phyloP scores from a whole-genome alignment of 1,284 basidiomycete genomes.

The Leccinum angustisporum region DNA sequence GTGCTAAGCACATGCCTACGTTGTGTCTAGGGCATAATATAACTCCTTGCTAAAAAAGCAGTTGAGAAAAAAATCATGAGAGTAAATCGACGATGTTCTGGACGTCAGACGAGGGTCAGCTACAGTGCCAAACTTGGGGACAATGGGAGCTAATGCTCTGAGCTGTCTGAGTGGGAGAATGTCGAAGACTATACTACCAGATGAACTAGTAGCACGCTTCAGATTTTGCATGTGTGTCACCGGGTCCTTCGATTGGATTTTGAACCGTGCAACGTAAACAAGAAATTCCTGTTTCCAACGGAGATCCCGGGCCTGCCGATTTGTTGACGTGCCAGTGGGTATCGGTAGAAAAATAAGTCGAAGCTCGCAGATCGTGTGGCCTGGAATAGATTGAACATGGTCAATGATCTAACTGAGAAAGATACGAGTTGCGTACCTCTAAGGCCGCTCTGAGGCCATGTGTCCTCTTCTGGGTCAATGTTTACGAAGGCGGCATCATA shows the following conservation, averaged over 20 bases:
- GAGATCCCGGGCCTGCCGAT: neutral
- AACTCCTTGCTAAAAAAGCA: constrained; percentile 8
- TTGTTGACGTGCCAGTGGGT: neutral
- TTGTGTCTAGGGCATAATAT: neutral
- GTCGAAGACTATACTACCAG: neutral
- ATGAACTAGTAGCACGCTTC: neutral
- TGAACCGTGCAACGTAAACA: neutral
- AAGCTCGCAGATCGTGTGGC: neutral
- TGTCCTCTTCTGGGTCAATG: neutral
- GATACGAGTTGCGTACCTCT: neutral
- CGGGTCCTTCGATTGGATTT: neutral
- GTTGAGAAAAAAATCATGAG: no score
- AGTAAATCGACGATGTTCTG: no score
- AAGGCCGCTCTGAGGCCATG: neutral
- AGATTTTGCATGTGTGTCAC: neutral
- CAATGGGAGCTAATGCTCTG: no score
- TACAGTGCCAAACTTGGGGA: no score
- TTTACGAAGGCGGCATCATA: neutral
- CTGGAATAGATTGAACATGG: neutral
- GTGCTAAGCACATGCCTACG: neutral
- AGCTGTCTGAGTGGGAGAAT: no score
- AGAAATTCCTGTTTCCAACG: neutral
- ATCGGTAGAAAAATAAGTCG: neutral
- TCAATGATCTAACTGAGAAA: neutral
- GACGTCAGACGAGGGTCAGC: no score